These are phyloP conservation scores for Pichia sp. DNA, from an alignment of 1,139 yeast genomes.

Conservation along the genomic window DNA sequence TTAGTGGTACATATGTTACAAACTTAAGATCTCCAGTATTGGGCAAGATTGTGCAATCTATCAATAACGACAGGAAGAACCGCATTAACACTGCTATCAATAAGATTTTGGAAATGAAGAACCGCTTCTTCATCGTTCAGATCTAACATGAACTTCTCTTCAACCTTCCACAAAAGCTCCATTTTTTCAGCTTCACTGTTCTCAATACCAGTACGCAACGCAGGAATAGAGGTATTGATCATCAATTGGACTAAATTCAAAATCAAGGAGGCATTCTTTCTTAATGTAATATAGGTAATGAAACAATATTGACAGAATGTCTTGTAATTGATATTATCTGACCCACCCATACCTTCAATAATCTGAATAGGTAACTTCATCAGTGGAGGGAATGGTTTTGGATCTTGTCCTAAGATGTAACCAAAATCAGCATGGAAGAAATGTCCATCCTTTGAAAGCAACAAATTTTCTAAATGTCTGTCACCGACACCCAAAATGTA, in stretches of 20 bases:
- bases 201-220: constrained; percentile 21
- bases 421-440: constrained; percentile 99
- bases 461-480: constrained; percentile 87
- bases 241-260: constrained; percentile 88
- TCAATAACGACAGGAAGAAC: constrained; percentile 94
- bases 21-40: constrained; percentile 95
- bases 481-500: constrained; percentile 96
- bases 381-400: constrained; percentile 97
- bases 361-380: constrained; percentile 98
- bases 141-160: constrained; percentile 90
- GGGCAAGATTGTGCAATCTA: constrained; percentile 91
- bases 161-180: constrained; percentile 62
- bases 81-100: constrained; percentile 93
- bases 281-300: constrained; percentile 85
- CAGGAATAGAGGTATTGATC: constrained; percentile 91
- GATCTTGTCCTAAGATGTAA: constrained; percentile 93
- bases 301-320: constrained; percentile 92
- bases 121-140: constrained; percentile 97
- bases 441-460: constrained; percentile 53
- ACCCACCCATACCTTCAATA: constrained; percentile 97
- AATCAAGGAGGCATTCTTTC: constrained; percentile 88
- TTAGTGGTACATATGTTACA: too few species aligned
- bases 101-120: constrained; percentile 87
- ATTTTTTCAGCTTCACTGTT: constrained; percentile 34
- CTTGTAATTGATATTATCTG: constrained; percentile 77